Conservation (phyloP, 2,329 filamentous ascomycete genomes). For the Periconia digitata region DNA sequence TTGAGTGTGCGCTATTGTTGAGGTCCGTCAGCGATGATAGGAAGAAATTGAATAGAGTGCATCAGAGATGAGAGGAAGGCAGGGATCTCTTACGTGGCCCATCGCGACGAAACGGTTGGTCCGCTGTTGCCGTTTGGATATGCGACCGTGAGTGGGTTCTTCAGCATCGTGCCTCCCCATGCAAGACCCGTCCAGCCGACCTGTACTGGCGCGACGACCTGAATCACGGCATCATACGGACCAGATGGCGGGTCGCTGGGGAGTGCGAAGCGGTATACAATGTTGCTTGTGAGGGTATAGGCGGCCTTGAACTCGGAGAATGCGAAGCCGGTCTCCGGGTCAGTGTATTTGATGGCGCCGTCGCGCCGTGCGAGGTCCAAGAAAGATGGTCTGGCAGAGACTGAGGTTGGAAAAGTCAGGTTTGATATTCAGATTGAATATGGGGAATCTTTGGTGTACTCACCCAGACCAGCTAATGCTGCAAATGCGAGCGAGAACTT, state of each 20-base stretch:
- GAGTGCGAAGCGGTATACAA: slow-evolving; percentile 32
- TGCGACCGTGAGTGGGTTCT: slow-evolving; percentile 31
- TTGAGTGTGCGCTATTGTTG: slow-evolving; percentile 21
- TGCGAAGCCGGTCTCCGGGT: slow-evolving; percentile 36
- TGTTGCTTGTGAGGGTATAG: slow-evolving; percentile 25
- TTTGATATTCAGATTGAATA: neutral
- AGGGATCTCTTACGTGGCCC: slow-evolving; percentile 28
- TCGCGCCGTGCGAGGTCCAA: slow-evolving; percentile 6
- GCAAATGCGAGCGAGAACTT: slow-evolving; percentile 17
- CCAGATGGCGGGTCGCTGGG: slow-evolving; percentile 21
- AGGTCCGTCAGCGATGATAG: neutral
- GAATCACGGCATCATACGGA: slow-evolving; percentile 31
- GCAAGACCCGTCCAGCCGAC: slow-evolving; percentile 35
- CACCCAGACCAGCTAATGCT: slow-evolving; percentile 25
- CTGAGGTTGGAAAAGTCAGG: slow-evolving; percentile 16
- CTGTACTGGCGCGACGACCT: slow-evolving; percentile 27
- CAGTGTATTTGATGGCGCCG: slow-evolving; percentile 20
- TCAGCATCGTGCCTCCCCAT: slow-evolving; percentile 35
- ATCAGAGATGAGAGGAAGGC: neutral
- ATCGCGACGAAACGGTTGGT: slow-evolving; percentile 28
- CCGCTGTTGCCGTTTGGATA: slow-evolving; percentile 31
- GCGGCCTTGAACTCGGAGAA: slow-evolving; percentile 36
- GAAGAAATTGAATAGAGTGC: neutral
- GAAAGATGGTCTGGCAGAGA: slow-evolving; percentile 17
- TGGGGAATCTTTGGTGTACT: slow-evolving; percentile 1